phyloP scores from a whole-genome alignment of 305 asterid genomes.

The Stenogyne calaminthoides region DNA sequence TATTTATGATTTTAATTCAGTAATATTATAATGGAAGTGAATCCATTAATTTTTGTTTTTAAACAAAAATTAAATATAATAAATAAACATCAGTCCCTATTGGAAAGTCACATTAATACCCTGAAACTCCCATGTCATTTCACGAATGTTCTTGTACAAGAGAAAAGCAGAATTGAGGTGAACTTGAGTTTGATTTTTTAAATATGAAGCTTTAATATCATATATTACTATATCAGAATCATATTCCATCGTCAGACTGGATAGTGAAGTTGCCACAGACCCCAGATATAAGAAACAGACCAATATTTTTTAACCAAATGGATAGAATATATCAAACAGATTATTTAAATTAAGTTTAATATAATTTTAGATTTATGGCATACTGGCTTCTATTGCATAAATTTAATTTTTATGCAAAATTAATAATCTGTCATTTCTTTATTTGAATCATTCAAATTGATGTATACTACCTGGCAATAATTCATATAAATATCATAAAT shows the following conservation, averaged over 20 bases:
- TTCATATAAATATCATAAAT: no score
- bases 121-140: not conserved
- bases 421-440: not conserved
- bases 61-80: no score
- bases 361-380: no score
- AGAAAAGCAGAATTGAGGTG: conserved; percentile 22
- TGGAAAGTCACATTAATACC: not conserved
- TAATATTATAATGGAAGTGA: no score
- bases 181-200: conserved; percentile 18
- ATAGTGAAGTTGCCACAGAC: not conserved
- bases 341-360: no score
- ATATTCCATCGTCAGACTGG: conserved; percentile 20
- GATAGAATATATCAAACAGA: not conserved
- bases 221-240: conserved; percentile 31
- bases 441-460: not conserved
- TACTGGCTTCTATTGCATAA: no score
- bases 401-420: not conserved
- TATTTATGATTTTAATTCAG: no score
- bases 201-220: not conserved
- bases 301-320: not conserved
- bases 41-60: no score
- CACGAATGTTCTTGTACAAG: not conserved
- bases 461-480: no score
- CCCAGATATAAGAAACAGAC: not conserved
- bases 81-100: not conserved